Evolutionary conservation across 2,329 filamentous ascomycete species (phyloP), one percentile per base, ranked within the genome.

Genomic region (Dothideomycetidae sp.): DNA sequence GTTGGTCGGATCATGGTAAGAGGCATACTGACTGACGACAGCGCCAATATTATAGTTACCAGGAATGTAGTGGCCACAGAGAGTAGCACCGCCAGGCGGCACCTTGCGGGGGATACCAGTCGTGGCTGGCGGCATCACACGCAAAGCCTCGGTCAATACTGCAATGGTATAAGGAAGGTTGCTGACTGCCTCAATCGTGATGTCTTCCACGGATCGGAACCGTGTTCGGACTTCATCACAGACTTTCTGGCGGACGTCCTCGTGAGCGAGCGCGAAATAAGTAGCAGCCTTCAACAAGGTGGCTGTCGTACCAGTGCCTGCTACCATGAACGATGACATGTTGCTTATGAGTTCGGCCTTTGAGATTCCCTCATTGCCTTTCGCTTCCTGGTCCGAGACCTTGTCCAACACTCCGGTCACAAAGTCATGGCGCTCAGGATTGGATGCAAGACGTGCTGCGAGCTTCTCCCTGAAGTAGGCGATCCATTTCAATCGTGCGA

Each of bases 261-360:
- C 58, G 38, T 64, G 52, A 3, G 50, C 54, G 2, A 64, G 47
- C 5, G 70, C 50, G 3, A 62, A 48, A 41, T 57, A 69, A 7
- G 53, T 52, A 11, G 42, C 54, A 46, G 44, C 63, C 48, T 43
- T 56, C n/a, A 70, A 52, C 2, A 63, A 50, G 0, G 64, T 67
- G 0, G 67, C 63, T 1, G 66, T 68, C 3, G 67, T 71, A 45
- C 70, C 67, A 3, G 62, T 64, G 4, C 67, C 66, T 4, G 64
- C 66, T 10, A 64, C 50, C 18, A 70, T 49, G 21, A 56, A 33
- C 1, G 54, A 33, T 36, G 48, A 44, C 10, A 53, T 54, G 3
- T 56, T 60, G 1, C 50, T 46, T 36, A 55, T 46, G 13, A 62
- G 52, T 36, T 58, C 53, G 0, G 34, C 46, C 11, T 39, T 42